These are phyloP conservation scores for Mycosarcoma mackinlayi DNA, from an alignment of 1,284 basidiomycete species.

Conservation along the genomic window DNA sequence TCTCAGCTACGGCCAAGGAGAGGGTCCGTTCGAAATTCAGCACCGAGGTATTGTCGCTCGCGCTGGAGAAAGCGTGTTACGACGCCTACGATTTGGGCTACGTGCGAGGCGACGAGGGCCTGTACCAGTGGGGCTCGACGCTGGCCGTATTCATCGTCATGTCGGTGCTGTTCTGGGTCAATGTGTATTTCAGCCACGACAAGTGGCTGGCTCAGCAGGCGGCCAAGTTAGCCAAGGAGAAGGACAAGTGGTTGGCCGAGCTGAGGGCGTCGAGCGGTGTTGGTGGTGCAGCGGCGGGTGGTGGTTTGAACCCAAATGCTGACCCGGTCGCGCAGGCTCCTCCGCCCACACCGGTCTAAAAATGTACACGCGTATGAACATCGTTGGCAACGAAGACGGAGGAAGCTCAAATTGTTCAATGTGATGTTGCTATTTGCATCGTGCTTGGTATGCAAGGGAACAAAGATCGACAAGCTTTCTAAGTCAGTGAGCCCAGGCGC, in stretches of 20 bases:
- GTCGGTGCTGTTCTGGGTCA: slow-evolving; percentile 40
- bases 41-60: slow-evolving; percentile 39
- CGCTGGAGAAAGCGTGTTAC: slow-evolving; percentile 45
- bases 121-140: slow-evolving; percentile 51
- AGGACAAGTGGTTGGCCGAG: slow-evolving; percentile 37
- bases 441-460: too few relatives aligned
- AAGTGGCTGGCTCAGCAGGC: slow-evolving; percentile 41
- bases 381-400: too few relatives aligned
- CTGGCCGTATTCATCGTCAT: slow-evolving; percentile 37
- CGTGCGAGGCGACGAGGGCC: slow-evolving; percentile 48
- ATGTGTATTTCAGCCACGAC: slow-evolving; percentile 45
- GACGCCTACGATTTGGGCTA: slow-evolving; percentile 43
- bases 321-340: slow-evolving; percentile 14
- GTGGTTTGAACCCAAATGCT: slow-evolving; percentile 12
- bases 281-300: background rate
- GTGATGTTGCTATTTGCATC: too few relatives aligned
- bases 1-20: slow-evolving; percentile 21
- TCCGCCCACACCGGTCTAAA: slow-evolving; percentile 2
- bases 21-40: slow-evolving; percentile 41
- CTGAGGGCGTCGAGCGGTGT: background rate
- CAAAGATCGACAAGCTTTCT: too few relatives aligned
- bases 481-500: too few relatives aligned
- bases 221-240: slow-evolving; percentile 33
- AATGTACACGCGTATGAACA: too few relatives aligned
- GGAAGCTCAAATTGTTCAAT: too few relatives aligned